A percentile compares a stretch with the other conserved stretches of the same genome.
Evolutionary conservation across 805 yeast species (phyloP).

Genomic region (Yarrowia divulgata): DNA sequence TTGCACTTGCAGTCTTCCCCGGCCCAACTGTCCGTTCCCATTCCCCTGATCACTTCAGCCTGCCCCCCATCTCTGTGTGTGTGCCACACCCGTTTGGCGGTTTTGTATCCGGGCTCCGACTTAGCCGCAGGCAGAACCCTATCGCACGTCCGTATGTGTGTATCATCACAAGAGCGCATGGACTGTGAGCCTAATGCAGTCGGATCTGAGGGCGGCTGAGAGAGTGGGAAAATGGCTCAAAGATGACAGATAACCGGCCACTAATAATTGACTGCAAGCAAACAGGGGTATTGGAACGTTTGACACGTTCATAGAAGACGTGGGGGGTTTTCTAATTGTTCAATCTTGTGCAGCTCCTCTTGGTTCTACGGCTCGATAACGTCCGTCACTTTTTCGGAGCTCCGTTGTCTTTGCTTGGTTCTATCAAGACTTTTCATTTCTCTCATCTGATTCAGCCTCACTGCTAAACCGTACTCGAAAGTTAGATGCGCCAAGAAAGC

Average conservation of each 20-base stretch:
- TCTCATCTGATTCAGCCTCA: conserved; percentile 37
- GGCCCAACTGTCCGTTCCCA: neutral
- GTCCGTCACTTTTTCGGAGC: conserved; percentile 35
- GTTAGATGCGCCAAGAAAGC: conserved; percentile 28
- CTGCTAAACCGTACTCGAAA: conserved; percentile 32
- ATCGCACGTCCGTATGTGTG: conserved; percentile 34
- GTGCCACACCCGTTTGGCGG: neutral
- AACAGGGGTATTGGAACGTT: neutral
- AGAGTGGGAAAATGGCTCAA: conserved; percentile 31
- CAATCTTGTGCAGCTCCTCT: neutral
- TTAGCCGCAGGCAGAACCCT: conserved; percentile 34
- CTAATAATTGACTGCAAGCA: neutral
- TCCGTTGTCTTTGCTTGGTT: conserved; percentile 19
- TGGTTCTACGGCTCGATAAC: neutral
- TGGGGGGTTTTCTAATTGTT: neutral
- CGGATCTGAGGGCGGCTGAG: conserved; percentile 37
- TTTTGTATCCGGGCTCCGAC: conserved; percentile 18
- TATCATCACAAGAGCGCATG: conserved; percentile 37
- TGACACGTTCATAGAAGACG: too few relatives aligned
- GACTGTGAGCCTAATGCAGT: conserved; percentile 12
- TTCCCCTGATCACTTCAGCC: neutral
- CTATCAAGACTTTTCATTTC: conserved; percentile 15
- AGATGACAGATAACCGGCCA: conserved; percentile 17
- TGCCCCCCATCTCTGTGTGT: neutral
- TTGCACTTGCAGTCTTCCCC: too few relatives aligned